Percentiles rank a stretch among this genome's conserved stretches.
Evolutionary conservation across 225 moss, liverwort and hornwort genomes (phyloP).

Genomic region (Bryum argenteum): DNA sequence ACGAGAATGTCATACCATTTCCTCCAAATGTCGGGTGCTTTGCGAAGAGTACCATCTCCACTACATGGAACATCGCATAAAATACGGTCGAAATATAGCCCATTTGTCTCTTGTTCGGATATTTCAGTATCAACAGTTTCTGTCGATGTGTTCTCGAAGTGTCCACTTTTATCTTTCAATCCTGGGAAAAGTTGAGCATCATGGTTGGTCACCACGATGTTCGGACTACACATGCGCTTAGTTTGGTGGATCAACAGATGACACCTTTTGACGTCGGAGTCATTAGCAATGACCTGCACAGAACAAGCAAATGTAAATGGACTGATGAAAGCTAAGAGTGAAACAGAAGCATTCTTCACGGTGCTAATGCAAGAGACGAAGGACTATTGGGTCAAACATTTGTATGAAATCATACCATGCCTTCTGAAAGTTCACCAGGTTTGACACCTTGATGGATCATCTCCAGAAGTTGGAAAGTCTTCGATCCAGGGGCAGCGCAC

Average conservation of each 20-base stretch:
- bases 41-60: slow-evolving; percentile 93
- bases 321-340: slow-evolving; percentile 7
- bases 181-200: slow-evolving; percentile 94
- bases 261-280: slow-evolving; percentile 88
- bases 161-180: slow-evolving; percentile 54
- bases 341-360: background rate
- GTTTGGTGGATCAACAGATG: slow-evolving; percentile 94
- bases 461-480: slow-evolving; percentile 91
- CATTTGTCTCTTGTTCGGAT: slow-evolving; percentile 50
- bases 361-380: background rate
- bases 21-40: slow-evolving; percentile 95
- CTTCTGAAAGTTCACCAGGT: slow-evolving; percentile 67
- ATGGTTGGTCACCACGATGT: slow-evolving; percentile 90
- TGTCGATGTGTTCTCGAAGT: slow-evolving; percentile 30
- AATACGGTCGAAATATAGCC: slow-evolving; percentile 79
- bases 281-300: slow-evolving; percentile 86
- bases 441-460: slow-evolving; percentile 84
- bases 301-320: background rate
- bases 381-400: background rate
- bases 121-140: slow-evolving; percentile 33
- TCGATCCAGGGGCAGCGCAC: slow-evolving; percentile 97
- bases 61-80: slow-evolving; percentile 93
- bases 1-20: slow-evolving; percentile 61
- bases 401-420: slow-evolving; percentile 64
- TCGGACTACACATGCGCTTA: slow-evolving; percentile 96